Percentiles rank a stretch among this genome's conserved stretches.
These are phyloP conservation scores for Backusella circina DNA, from an alignment of 192 early-diverging fungal genomes.

Conservation along the genomic window DNA sequence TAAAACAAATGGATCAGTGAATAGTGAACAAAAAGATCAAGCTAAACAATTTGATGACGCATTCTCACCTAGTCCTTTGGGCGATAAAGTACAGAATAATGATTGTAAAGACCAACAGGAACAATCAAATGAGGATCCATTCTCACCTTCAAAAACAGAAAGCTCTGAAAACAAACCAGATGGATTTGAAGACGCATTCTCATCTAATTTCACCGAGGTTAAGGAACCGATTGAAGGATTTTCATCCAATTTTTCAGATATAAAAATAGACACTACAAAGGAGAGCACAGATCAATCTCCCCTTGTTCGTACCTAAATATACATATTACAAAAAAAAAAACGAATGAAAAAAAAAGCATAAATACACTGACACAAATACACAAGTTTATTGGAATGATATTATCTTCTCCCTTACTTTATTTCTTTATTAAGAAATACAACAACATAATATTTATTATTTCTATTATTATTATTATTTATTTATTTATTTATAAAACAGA, in stretches of 20 bases:
- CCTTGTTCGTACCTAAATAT: not conserved
- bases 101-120: not conserved
- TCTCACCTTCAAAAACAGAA: not conserved
- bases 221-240: not conserved
- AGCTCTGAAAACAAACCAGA: not conserved
- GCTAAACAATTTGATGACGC: not conserved
- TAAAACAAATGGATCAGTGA: not conserved
- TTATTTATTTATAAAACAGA: not conserved
- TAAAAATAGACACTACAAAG: not conserved
- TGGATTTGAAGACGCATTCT: not conserved
- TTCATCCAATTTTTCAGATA: slow-evolving; percentile 6
- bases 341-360: not conserved
- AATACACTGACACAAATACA: not conserved
- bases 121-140: not conserved
- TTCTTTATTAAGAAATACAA: not conserved
- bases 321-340: not conserved
- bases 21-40: not conserved
- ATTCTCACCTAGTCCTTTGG: not conserved
- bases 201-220: not conserved
- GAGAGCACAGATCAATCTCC: not conserved
- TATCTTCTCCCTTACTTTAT: not conserved
- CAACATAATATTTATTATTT: not conserved
- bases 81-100: not conserved
- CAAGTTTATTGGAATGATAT: not conserved
- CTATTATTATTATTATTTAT: not conserved